Conservation (phyloP, 1,284 basidiomycete species). For the Phellopilus nigrolimitatus region DNA sequence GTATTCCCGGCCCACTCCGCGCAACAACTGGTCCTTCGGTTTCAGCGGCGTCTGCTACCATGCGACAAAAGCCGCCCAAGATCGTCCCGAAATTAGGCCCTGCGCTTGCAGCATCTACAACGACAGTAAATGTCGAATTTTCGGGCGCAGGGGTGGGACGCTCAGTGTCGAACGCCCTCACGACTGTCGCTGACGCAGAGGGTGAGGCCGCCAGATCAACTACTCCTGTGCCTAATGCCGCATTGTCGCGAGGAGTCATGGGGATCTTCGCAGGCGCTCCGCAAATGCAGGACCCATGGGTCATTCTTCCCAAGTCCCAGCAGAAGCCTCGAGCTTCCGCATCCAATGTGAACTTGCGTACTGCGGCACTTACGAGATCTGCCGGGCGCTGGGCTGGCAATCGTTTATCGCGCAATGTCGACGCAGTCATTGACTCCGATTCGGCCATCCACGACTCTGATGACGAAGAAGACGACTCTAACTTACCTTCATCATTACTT, state of each 20-base stretch:
- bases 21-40: slow-evolving; percentile 27
- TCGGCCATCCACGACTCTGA: slow-evolving; percentile 31
- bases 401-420: slow-evolving; percentile 59
- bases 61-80: slow-evolving; percentile 31
- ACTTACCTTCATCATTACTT: slow-evolving; percentile 43
- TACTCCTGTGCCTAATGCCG: slow-evolving; percentile 21
- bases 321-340: slow-evolving; percentile 34
- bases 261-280: slow-evolving; percentile 85
- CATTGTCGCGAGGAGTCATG: slow-evolving; percentile 43
- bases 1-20: neutral
- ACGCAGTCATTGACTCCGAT: slow-evolving; percentile 69
- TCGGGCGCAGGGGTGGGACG: slow-evolving; percentile 71
- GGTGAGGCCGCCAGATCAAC: slow-evolving; percentile 6
- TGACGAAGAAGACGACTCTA: slow-evolving; percentile 33
- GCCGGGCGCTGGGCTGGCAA: slow-evolving; percentile 13
- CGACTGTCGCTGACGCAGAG: slow-evolving; percentile 24
- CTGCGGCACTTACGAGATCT: slow-evolving; percentile 19
- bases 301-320: slow-evolving; percentile 48
- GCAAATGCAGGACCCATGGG: slow-evolving; percentile 51
- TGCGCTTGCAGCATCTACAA: slow-evolving; percentile 78
- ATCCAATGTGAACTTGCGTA: slow-evolving; percentile 20
- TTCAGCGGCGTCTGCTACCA: slow-evolving; percentile 13
- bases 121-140: slow-evolving; percentile 92
- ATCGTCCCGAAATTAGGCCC: slow-evolving; percentile 71
- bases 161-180: slow-evolving; percentile 56